Evolutionary conservation across 192 early-diverging fungal genomes (phyloP).

Genomic region (Nowakowskiella sp.): DNA sequence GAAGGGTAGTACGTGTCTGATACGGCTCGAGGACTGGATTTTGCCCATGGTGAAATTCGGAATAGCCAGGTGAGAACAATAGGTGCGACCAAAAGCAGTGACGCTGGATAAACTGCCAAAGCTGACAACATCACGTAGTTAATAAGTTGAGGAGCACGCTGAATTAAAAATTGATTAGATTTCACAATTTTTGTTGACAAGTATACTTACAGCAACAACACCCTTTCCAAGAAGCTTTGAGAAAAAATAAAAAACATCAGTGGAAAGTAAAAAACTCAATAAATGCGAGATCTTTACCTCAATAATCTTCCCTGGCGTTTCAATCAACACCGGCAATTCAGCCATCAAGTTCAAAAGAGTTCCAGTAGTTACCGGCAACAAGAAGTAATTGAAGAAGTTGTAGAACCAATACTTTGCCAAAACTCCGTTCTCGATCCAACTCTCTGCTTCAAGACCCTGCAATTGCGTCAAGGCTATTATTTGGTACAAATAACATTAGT

Average conservation of each 20-base stretch:
- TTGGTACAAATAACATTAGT: neutral
- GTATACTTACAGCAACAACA: slow-evolving; percentile 6
- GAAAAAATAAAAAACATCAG: slow-evolving; percentile 1
- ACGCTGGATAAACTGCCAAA: slow-evolving; percentile 32
- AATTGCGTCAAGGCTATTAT: slow-evolving; percentile 31
- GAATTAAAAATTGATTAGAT: neutral
- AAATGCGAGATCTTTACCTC: neutral
- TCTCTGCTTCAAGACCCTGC: slow-evolving; percentile 41
- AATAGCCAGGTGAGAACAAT: slow-evolving; percentile 36
- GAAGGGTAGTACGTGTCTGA: slow-evolving; percentile 46
- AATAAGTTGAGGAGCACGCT: slow-evolving; percentile 28
- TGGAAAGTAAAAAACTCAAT: neutral
- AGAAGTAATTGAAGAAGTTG: slow-evolving; percentile 42
- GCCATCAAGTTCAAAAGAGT: too few species aligned
- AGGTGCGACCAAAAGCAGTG: slow-evolving; percentile 36
- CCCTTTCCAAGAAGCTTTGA: neutral
- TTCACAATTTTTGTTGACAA: too few species aligned
- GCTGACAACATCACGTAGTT: slow-evolving; percentile 39
- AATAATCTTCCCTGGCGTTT: neutral
- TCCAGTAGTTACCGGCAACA: too few species aligned
- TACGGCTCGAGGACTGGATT: slow-evolving; percentile 29
- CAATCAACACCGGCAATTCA: too few species aligned
- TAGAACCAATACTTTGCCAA: slow-evolving; percentile 28
- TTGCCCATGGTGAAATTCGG: slow-evolving; percentile 17
- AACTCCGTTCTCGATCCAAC: slow-evolving; percentile 42